Percentiles rank a stretch among this genome's conserved stretches.
Conservation (phyloP, 2,329 filamentous ascomycete genomes). For the Stromatinia cepivora region DNA sequence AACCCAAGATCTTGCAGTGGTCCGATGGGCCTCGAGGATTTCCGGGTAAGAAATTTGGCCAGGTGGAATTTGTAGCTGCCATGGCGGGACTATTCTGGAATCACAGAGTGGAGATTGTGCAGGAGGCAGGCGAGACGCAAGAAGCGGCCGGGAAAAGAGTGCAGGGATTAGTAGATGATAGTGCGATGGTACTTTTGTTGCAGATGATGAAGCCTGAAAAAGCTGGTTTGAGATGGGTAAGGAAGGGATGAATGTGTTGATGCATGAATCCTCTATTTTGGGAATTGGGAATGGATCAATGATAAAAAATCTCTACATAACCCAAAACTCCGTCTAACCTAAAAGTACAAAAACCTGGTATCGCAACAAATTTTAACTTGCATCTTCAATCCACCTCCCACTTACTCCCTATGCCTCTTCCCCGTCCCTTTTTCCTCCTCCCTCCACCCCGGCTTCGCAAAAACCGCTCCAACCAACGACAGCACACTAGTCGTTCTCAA, state of each 20-base stretch:
- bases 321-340: background rate
- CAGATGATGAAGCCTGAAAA: background rate
- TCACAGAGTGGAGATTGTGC: background rate
- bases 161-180: background rate
- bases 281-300: background rate
- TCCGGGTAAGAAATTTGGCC: background rate
- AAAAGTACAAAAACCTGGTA: background rate
- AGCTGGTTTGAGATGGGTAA: background rate
- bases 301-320: no score
- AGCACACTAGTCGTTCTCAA: slow-evolving; percentile 18
- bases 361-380: background rate
- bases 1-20: background rate
- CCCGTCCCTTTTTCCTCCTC: background rate
- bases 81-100: background rate
- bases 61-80: background rate
- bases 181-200: background rate
- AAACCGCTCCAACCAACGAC: slow-evolving; percentile 1
- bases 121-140: background rate
- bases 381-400: background rate
- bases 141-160: background rate
- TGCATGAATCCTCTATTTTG: no score
- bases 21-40: background rate
- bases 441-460: background rate
- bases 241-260: background rate
- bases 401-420: background rate